These are phyloP conservation scores for Coriolopsis trogii DNA, from an alignment of 1,284 basidiomycete species.

Conservation along the genomic window DNA sequence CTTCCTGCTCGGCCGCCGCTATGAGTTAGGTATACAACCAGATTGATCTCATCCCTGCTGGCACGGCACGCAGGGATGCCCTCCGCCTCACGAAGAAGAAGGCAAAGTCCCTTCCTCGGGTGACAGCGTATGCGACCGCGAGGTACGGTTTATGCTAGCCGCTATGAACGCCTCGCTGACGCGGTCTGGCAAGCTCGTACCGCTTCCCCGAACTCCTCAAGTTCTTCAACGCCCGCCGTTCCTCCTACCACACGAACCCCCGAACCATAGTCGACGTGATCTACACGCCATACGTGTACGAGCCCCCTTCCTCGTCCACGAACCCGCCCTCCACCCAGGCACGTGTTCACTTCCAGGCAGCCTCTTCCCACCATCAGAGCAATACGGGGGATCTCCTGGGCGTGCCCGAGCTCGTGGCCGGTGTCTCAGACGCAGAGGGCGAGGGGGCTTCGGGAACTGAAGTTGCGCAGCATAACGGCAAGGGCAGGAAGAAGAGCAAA, in stretches of 20 bases:
- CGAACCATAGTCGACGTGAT: constrained; percentile 82
- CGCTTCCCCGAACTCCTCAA: constrained; percentile 85
- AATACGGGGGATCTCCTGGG: constrained; percentile 71
- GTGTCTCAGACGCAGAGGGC: constrained; percentile 19
- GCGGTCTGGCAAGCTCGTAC: constrained; percentile 64
- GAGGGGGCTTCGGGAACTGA: constrained; percentile 19
- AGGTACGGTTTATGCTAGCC: constrained; percentile 52
- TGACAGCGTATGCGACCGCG: constrained; percentile 95
- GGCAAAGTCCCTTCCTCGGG: constrained; percentile 90
- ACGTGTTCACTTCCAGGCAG: constrained; percentile 35
- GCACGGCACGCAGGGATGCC: constrained; percentile 91
- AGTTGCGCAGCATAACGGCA: constrained; percentile 32
- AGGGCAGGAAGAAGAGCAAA: constrained; percentile 55
- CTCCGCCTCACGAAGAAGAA: constrained; percentile 90
- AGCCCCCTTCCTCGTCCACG: constrained; percentile 40
- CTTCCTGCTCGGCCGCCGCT: neutral
- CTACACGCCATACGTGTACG: constrained; percentile 83
- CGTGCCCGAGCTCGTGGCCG: constrained; percentile 61
- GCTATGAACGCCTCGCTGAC: constrained; percentile 1
- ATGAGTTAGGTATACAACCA: constrained; percentile 79
- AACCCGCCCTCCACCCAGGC: constrained; percentile 23
- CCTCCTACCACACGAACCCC: constrained; percentile 84
- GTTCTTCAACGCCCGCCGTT: constrained; percentile 83
- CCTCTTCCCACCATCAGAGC: constrained; percentile 17
- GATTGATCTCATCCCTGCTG: constrained; percentile 91